These are phyloP conservation scores for Penicillium sp. DNA, from an alignment of 2,329 filamentous ascomycete species.

Conservation along the genomic window DNA sequence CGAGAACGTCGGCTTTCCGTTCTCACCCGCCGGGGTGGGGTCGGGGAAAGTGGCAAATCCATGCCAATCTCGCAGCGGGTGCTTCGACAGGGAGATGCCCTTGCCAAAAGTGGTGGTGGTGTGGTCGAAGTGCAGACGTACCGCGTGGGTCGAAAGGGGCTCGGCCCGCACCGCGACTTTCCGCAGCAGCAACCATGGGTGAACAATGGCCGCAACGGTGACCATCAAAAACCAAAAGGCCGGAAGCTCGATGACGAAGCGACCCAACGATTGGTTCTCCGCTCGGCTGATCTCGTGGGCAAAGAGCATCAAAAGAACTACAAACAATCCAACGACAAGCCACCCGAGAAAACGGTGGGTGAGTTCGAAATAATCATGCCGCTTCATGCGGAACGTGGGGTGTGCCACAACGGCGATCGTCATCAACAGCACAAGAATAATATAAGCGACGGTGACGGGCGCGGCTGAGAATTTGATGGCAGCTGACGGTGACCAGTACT, in stretches of 20 bases:
- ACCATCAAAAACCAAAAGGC: constrained; percentile 67
- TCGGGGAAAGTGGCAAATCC: constrained; percentile 72
- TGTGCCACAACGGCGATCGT: constrained; percentile 63
- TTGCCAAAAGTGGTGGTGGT: constrained; percentile 58
- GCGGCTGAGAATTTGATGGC: constrained; percentile 28
- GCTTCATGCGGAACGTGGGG: constrained; percentile 60
- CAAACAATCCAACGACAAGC: constrained; percentile 64
- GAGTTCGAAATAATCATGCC: constrained; percentile 69
- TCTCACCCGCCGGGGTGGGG: constrained; percentile 29
- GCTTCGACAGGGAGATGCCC: constrained; percentile 59
- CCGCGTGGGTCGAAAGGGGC: constrained; percentile 68
- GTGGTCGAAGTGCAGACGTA: constrained; percentile 68
- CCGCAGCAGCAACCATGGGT: constrained; percentile 72
- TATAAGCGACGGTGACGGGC: constrained; percentile 56
- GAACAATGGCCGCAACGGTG: constrained; percentile 64
- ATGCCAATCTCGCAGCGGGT: constrained; percentile 70
- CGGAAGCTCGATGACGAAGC: constrained; percentile 47
- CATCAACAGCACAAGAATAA: constrained; percentile 58
- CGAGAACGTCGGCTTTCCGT: constrained; percentile 57
- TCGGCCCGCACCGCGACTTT: constrained; percentile 65
- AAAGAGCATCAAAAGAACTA: constrained; percentile 60
- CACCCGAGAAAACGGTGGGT: constrained; percentile 73
- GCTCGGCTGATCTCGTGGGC: constrained; percentile 44
- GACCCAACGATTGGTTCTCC: constrained; percentile 35
- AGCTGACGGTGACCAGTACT: constrained; percentile 28